Evolutionary conservation across 306 rosid species (phyloP).

Genomic region (Cicer yamashitae): DNA sequence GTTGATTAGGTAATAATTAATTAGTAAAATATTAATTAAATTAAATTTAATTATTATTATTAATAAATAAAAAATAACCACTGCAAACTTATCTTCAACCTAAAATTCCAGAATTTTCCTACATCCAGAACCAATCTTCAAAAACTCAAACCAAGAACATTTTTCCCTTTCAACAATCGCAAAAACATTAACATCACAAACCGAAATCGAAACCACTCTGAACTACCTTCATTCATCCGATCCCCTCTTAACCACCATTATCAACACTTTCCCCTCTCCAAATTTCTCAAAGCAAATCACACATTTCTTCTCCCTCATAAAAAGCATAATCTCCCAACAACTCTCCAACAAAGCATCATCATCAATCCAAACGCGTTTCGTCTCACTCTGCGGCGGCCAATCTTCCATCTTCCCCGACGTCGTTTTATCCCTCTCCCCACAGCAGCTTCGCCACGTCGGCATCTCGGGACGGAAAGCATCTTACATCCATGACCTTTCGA

Average conservation of each 20-base stretch:
- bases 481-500: slow-evolving; percentile 70
- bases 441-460: slow-evolving; percentile 61
- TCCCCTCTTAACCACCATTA: slow-evolving; percentile 48
- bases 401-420: slow-evolving; percentile 49
- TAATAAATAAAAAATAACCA: no score
- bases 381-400: slow-evolving; percentile 69
- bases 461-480: slow-evolving; percentile 76
- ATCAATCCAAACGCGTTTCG: slow-evolving; percentile 66
- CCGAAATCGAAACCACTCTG: slow-evolving; percentile 63
- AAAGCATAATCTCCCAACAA: slow-evolving; percentile 73
- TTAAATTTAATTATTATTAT: no score
- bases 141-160: no score
- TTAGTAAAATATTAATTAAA: no score
- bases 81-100: no score
- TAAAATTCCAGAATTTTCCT: no score
- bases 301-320: slow-evolving; percentile 66
- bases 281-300: slow-evolving; percentile 37
- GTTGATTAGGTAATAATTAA: no score
- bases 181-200: slow-evolving; percentile 48
- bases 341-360: slow-evolving; percentile 71
- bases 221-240: slow-evolving; percentile 65
- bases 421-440: slow-evolving; percentile 54
- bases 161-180: neutral
- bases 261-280: slow-evolving; percentile 59
- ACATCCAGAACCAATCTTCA: no score